Evolutionary conservation across 202 grass and related monocot species (phyloP).

Genomic region (Sporobolus alterniflorus): DNA sequence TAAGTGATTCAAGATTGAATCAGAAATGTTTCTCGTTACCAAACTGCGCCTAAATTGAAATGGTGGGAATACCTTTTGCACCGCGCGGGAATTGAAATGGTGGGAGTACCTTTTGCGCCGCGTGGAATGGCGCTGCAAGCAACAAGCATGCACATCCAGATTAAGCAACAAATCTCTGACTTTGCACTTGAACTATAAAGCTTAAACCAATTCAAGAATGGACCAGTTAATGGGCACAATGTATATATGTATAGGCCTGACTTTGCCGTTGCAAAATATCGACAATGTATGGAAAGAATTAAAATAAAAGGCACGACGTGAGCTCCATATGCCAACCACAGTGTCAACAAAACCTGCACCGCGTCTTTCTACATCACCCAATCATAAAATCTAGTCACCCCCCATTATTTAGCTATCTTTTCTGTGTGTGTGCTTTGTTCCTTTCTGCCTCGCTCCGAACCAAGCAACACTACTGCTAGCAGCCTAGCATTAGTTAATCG

Average conservation of each 20-base stretch:
- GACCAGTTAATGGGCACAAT: background rate
- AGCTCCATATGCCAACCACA: conserved; percentile 26
- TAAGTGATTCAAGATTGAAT: no score
- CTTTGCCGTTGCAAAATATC: background rate
- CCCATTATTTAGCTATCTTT: conserved; percentile 23
- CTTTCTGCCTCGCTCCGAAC: conserved; percentile 16
- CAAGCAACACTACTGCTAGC: background rate
- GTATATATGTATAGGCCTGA: background rate
- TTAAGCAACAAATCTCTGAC: background rate
- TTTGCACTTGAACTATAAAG: background rate
- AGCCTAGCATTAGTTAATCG: background rate
- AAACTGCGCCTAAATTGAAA: no score
- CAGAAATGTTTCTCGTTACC: no score
- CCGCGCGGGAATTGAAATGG: no score
- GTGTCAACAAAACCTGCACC: conserved; percentile 1
- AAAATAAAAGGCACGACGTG: background rate
- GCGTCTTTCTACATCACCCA: conserved; percentile 39
- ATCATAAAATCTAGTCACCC: conserved; percentile 50
- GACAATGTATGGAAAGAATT: background rate
- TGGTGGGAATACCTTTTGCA: no score
- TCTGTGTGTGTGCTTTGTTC: background rate
- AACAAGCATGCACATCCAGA: background rate
- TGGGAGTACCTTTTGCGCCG: no score
- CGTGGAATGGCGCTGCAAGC: background rate
- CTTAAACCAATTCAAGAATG: background rate